Evolutionary conservation across 495 filamentous ascomycete species (phyloP).

Genomic region (Penicillium paxilli): DNA sequence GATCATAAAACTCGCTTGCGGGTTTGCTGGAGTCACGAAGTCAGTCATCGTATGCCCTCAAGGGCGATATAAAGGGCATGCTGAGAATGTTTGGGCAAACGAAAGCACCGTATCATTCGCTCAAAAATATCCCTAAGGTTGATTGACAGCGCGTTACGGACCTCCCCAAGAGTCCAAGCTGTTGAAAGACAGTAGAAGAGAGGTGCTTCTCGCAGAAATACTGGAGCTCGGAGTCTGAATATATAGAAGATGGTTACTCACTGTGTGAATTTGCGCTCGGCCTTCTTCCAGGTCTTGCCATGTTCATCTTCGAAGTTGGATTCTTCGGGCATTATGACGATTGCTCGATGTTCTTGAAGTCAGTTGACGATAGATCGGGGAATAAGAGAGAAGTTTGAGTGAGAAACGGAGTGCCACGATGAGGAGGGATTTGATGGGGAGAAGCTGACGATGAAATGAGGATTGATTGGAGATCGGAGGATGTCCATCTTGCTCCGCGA

Average conservation of each 20-base stretch:
- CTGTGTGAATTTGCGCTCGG: conserved; percentile 42
- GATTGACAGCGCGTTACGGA: background rate
- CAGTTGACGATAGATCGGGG: background rate
- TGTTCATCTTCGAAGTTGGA: conserved; percentile 19
- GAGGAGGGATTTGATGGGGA: background rate
- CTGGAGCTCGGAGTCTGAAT: too few relatives aligned
- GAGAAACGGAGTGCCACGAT: background rate
- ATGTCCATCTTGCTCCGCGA: conserved; percentile 17
- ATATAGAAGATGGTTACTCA: conserved; percentile 20
- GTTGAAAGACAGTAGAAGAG: background rate
- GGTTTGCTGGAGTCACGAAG: conserved; percentile 59
- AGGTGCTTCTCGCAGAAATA: background rate
- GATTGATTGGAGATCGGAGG: conserved; percentile 25
- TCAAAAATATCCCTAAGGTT: background rate
- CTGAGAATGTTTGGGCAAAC: background rate
- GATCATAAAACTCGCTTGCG: conserved; percentile 85
- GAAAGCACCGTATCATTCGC: background rate
- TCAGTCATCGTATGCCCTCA: conserved; percentile 10
- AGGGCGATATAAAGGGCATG: background rate
- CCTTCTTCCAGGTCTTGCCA: conserved; percentile 37
- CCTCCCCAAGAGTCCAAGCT: background rate
- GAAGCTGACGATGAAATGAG: conserved; percentile 10
- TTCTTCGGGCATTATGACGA: conserved; percentile 15
- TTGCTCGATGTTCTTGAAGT: background rate
- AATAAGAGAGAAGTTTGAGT: background rate